Base-by-base conservation (phyloP, 805 yeast genomes). In the Candida schatavii region DNA sequence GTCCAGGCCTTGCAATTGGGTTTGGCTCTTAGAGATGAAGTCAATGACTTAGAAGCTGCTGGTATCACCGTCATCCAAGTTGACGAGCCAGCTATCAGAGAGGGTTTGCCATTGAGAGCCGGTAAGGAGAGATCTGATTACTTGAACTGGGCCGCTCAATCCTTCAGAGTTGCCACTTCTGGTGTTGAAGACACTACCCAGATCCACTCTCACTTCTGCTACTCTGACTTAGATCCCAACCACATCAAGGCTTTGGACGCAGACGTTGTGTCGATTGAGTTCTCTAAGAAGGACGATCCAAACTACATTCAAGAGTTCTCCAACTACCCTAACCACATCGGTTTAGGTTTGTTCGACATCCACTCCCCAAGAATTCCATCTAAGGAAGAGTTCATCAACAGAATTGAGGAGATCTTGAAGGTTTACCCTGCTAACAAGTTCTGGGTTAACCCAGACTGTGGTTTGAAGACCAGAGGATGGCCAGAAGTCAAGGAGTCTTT, bases 361-460 rank as follows among this genome's bases (percentile, higher is more conserved):
- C 99, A 93, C 85, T 93, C 99, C 46, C 99, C 99, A 78, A 89
- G 99, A 82, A 88, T 93, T 62, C 99, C 99, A 64, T 90, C 99
- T 46, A 86, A 85, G 77, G 89, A 86, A 70, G 99, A 93, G 78
- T 91, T 93, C 74, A 83, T 88, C 70, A 74, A 83, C 67, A 89
- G 97, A 78, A 88, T 93, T 65, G 82, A 81, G 66, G 93, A 88
- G 70, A 90, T 93, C 77, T 78, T 93, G 74, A 88, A 89, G 79
- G 93, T 87, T 48, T 91, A 91, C 81, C 97, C 97, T 70, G 95
- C 93, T 67, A 88, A 87, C 72, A 91, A 90, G 75, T 87, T 93
- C 83, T 93, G 99, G 99, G 95, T 93, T 68, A 93, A 93, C 95
- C 99, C 99, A 66, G 99, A 93, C 80, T 93, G 99, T 83, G 99